Conservation (phyloP, 2,329 filamentous ascomycete genomes). For the Cadophora sp. region DNA sequence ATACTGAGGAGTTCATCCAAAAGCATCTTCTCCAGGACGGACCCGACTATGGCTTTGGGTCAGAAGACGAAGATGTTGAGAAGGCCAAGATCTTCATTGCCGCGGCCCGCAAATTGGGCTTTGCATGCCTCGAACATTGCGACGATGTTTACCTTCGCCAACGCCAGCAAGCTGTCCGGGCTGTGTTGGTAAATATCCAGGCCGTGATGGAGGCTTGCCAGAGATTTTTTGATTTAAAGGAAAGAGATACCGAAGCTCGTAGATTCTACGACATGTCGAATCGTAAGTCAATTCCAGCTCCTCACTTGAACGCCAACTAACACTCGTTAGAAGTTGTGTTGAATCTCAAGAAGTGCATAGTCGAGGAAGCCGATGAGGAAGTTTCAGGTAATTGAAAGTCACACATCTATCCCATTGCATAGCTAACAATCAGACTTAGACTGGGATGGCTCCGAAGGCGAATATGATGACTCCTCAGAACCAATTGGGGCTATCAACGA, state of each 20-base stretch:
- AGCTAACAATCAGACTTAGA: constrained; percentile 34
- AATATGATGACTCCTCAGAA: constrained; percentile 58
- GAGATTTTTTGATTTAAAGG: constrained; percentile 38
- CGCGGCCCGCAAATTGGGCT: constrained; percentile 38
- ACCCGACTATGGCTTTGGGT: constrained; percentile 27
- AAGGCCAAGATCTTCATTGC: constrained; percentile 24
- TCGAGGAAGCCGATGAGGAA: constrained; percentile 49
- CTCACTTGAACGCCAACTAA: constrained; percentile 24
- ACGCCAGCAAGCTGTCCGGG: constrained; percentile 40
- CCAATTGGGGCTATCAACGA: constrained; percentile 55
- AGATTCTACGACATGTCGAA: constrained; percentile 30
- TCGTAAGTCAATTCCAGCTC: constrained; percentile 32
- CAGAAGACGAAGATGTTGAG: constrained; percentile 29
- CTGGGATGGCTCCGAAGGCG: constrained; percentile 45
- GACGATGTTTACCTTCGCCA: constrained; percentile 41
- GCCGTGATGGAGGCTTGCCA: constrained; percentile 38
- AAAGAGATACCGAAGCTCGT: constrained; percentile 25
- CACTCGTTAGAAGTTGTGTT: constrained; percentile 38
- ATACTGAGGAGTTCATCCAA: constrained; percentile 46
- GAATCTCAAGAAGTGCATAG: constrained; percentile 41
- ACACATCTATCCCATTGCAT: not conserved
- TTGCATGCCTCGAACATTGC: constrained; percentile 43
- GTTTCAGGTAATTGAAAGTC: constrained; percentile 45
- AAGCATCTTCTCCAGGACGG: constrained; percentile 34
- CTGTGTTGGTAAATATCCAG: constrained; percentile 39